Base-by-base conservation (phyloP, 164 flowering plant genomes). In the Stephania cephalantha region DNA sequence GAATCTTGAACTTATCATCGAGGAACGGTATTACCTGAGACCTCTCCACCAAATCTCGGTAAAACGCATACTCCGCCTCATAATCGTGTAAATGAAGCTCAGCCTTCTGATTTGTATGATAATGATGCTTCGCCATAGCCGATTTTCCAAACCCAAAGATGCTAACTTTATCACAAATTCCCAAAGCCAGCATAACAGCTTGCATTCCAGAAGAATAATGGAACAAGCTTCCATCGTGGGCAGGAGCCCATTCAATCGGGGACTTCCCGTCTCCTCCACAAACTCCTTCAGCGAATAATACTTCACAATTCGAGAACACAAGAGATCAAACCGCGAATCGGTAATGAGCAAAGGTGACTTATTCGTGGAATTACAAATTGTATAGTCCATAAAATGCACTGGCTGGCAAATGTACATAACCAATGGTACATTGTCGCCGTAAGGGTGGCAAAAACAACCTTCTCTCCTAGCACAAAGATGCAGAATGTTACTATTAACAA, bases 131-230 rank as follows among this genome's bases (percentile, higher is more conserved):
- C 6, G 95, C 92, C 1, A 73, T 55, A 4, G 46, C 65, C 0
- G 93, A 89, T 69, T 95, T 95, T 75, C 99, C 99, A 68, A 92
- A 96, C 31, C 99, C 99, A 79, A 94, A 91, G 7, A 96, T 45
- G 73, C 97, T 89, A 45, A 96, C 97, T 70, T 74, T 88, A 18
- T 94, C 97, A 71, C 99, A 96, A 66, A 92, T 78, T 1, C 99
- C 99, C 80, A 92, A 74, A 5, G 97, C 95, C 46, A 96, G 85
- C 95, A 92, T 88, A 11, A 96, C 89, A 61, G 99, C 99, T 77
- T 96, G 99, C 93, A 94, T 87, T 45, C 99, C 99, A 11, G 99
- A 96, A 46, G 99, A 96, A 83, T 96, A 96, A 80, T 96, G 99
- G 76, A 96, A 96, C 81, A 85, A 46, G 9, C 85, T 70, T 1